phyloP scores from a whole-genome alignment of 768 basidiomycete species.

The Bullera alba region DNA sequence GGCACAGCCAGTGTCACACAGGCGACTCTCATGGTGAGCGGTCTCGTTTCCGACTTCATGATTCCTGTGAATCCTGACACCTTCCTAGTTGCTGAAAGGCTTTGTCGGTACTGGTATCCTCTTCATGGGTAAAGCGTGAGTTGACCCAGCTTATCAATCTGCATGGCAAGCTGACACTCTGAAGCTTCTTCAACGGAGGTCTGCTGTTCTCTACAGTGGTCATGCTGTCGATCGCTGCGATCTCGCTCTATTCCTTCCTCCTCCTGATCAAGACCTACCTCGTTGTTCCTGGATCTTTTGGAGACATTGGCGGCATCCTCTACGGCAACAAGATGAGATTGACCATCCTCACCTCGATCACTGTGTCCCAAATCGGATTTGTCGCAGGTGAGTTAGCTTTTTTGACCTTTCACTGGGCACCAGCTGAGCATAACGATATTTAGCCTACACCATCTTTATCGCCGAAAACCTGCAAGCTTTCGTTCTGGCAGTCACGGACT shows the following conservation, averaged over 20 bases:
- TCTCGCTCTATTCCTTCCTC: constrained; percentile 89
- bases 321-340: constrained; percentile 93
- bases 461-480: constrained; percentile 85
- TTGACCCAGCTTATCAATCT: constrained; percentile 12
- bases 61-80: constrained; percentile 1
- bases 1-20: constrained; percentile 87
- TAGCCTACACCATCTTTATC: constrained; percentile 93
- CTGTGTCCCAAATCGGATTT: constrained; percentile 60
- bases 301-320: constrained; percentile 86
- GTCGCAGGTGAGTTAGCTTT: constrained; percentile 31
- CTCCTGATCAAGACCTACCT: constrained; percentile 81
- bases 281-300: constrained; percentile 84
- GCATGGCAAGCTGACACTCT: background rate
- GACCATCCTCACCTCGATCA: constrained; percentile 76
- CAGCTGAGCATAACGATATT: too few species aligned
- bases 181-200: constrained; percentile 85
- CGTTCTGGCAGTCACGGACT: constrained; percentile 70
- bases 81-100: constrained; percentile 68
- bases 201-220: constrained; percentile 76
- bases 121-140: constrained; percentile 90
- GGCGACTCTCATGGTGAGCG: constrained; percentile 80
- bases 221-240: constrained; percentile 69
- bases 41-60: background rate
- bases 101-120: constrained; percentile 94
- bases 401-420: too few species aligned